Percentiles rank a stretch among this genome's conserved stretches.
phyloP scores from a whole-genome alignment of 306 rosid species.

The Rosa rugosa region DNA sequence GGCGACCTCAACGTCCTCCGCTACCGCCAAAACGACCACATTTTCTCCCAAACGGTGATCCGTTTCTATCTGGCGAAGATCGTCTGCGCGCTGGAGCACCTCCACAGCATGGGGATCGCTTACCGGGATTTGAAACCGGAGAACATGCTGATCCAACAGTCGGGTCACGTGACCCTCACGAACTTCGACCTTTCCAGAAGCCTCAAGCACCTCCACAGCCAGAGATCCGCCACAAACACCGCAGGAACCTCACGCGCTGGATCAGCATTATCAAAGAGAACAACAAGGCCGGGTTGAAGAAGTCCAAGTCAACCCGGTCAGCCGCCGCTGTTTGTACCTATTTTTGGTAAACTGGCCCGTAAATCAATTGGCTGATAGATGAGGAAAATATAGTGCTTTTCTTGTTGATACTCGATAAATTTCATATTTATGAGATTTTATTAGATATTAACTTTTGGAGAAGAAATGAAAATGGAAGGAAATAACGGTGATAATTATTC shows the following conservation, averaged over 20 bases:
- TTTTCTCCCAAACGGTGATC: slow-evolving; percentile 71
- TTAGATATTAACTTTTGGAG: too few relatives aligned
- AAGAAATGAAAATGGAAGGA: too few relatives aligned
- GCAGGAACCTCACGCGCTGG: slow-evolving; percentile 61
- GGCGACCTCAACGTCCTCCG: slow-evolving; percentile 93
- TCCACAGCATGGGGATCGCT: slow-evolving; percentile 70
- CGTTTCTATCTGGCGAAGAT: slow-evolving; percentile 84
- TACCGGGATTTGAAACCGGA: slow-evolving; percentile 96
- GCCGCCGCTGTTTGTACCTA: too few relatives aligned
- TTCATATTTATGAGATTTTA: too few relatives aligned
- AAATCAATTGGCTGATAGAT: too few relatives aligned
- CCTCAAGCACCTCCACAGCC: slow-evolving; percentile 46
- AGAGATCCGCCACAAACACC: slow-evolving; percentile 31
- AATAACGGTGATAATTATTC: too few relatives aligned
- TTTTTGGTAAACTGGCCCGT: too few relatives aligned
- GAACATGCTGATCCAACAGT: slow-evolving; percentile 76
- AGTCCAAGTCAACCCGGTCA: slow-evolving; percentile 81
- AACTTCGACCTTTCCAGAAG: slow-evolving; percentile 87
- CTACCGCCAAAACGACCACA: slow-evolving; percentile 66
- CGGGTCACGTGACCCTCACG: slow-evolving; percentile 93
- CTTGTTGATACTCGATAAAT: too few relatives aligned
- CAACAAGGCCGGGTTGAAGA: slow-evolving; percentile 30
- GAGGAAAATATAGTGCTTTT: too few relatives aligned
- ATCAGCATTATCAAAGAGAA: slow-evolving; percentile 14
- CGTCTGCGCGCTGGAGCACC: slow-evolving; percentile 77